Evolutionary conservation across 768 basidiomycete species (phyloP).

Genomic region (Lactarius pseudohatsudake): DNA sequence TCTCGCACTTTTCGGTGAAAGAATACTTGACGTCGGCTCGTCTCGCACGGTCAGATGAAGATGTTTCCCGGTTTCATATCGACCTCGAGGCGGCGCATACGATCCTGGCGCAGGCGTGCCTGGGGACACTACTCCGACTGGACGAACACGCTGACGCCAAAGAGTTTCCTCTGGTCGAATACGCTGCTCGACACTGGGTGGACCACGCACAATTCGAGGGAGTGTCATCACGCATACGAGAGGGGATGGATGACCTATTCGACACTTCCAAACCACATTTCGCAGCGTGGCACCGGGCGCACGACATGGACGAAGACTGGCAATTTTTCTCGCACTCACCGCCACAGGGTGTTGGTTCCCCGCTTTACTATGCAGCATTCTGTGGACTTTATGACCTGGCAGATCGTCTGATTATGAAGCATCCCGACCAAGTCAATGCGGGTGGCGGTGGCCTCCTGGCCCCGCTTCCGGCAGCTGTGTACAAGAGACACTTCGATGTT

Average conservation of each 20-base stretch:
- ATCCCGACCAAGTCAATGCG: not conserved
- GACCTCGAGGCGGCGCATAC: not conserved
- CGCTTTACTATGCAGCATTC: not conserved
- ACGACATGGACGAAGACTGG: too few relatives aligned
- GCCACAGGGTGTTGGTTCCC: too few relatives aligned
- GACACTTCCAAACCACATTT: not conserved
- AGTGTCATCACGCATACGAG: not conserved
- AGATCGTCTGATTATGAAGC: not conserved
- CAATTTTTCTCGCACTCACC: too few relatives aligned
- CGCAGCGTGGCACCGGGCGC: not conserved
- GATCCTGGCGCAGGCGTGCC: not conserved
- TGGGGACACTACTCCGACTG: not conserved
- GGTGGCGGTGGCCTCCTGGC: not conserved
- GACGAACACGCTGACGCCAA: not conserved
- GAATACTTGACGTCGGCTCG: not conserved
- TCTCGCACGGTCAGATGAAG: not conserved
- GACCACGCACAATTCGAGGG: not conserved
- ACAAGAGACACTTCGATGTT: not conserved
- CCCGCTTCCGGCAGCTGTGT: not conserved
- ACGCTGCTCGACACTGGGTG: not conserved
- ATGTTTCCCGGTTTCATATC: not conserved
- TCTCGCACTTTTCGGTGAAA: not conserved
- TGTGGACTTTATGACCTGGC: not conserved
- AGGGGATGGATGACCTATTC: not conserved
- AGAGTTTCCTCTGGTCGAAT: not conserved